Percentiles rank a stretch among this genome's conserved stretches.
phyloP scores from a whole-genome alignment of 768 basidiomycete genomes.

The Naganishia randhawae region DNA sequence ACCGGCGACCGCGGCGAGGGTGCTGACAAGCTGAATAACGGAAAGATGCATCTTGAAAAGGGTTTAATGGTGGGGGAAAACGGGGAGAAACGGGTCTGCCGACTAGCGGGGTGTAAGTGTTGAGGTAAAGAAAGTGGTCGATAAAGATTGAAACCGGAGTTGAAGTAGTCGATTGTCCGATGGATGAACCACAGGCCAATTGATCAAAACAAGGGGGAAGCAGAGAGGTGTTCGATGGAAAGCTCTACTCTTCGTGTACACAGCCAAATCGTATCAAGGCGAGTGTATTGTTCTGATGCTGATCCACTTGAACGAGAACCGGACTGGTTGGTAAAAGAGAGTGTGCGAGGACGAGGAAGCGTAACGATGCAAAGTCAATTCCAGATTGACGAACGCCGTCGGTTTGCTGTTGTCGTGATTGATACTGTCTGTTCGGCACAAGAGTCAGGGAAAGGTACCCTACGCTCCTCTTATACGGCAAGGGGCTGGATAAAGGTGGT shows the following conservation, averaged over 20 bases:
- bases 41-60: constrained; percentile 22
- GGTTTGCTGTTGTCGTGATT: constrained; percentile 1
- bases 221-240: neutral
- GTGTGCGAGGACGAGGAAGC: neutral
- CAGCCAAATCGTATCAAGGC: neutral
- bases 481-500: constrained; percentile 1
- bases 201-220: neutral
- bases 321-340: constrained; percentile 1
- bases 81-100: neutral
- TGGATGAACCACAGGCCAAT: neutral
- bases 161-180: neutral
- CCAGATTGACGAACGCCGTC: constrained; percentile 10
- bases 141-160: neutral
- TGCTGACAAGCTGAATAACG: constrained; percentile 15
- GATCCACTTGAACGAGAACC: neutral
- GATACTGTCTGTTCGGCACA: neutral
- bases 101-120: constrained; percentile 15
- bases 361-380: constrained; percentile 6
- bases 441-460: neutral
- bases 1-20: constrained; percentile 7
- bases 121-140: neutral
- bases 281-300: neutral
- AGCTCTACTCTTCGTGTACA: neutral
- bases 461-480: constrained; percentile 4
- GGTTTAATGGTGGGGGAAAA: neutral